Percentiles rank a stretch among this genome's conserved stretches.
Conservation (phyloP, 495 filamentous ascomycete genomes). For the Bacidia rubella region DNA sequence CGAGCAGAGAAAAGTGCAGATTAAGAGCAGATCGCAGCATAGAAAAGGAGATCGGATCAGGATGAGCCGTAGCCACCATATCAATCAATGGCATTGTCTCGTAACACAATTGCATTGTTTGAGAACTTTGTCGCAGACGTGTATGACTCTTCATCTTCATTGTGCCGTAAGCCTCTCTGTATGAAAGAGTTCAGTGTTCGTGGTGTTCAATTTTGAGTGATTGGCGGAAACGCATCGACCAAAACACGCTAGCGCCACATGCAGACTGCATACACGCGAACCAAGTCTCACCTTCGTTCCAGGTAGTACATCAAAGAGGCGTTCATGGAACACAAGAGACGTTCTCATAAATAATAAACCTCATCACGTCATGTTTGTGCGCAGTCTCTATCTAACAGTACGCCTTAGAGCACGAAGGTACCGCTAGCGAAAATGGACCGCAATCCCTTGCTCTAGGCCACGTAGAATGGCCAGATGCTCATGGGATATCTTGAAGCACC, state of each 20-base stretch:
- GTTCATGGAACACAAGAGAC: no score
- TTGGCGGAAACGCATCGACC: background rate
- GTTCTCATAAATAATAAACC: no score
- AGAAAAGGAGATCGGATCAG: background rate
- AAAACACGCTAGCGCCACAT: background rate
- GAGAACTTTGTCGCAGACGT: background rate
- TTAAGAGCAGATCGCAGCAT: background rate
- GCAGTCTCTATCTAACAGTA: conserved; percentile 62
- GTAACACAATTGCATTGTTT: conserved; percentile 2
- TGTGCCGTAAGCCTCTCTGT: background rate
- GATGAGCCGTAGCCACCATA: background rate
- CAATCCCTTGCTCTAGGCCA: conserved; percentile 42
- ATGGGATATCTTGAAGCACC: conserved; percentile 30
- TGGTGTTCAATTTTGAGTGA: background rate
- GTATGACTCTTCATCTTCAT: conserved; percentile 3
- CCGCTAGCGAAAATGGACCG: conserved; percentile 62
- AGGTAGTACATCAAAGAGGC: background rate
- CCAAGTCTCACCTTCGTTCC: background rate
- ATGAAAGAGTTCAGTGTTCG: background rate
- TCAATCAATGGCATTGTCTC: background rate
- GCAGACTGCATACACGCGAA: background rate
- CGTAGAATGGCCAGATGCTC: conserved; percentile 50
- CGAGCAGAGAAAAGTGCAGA: background rate
- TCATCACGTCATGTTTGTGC: conserved; percentile 32
- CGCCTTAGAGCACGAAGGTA: conserved; percentile 49